phyloP scores from a whole-genome alignment of 208 protist species.

The Acanthamoeba lenticulata region DNA sequence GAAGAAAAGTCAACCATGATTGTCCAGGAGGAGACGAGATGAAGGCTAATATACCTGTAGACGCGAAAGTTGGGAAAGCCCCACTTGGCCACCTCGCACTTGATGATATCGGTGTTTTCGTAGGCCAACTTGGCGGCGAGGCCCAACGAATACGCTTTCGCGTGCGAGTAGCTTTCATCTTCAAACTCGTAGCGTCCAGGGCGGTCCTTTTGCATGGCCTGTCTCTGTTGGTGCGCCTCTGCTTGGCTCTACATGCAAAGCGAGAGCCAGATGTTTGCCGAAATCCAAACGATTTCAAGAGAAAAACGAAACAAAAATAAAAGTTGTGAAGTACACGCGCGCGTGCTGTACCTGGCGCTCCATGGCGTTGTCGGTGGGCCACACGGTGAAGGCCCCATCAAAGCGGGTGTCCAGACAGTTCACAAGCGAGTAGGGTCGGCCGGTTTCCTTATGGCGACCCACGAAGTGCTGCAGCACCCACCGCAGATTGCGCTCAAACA shows the following conservation, averaged over 20 bases:
- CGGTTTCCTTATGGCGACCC: not conserved
- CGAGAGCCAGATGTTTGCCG: not conserved
- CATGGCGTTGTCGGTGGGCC: not conserved
- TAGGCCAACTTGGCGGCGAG: slow-evolving; percentile 50
- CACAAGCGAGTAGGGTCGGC: slow-evolving; percentile 25
- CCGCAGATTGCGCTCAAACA: slow-evolving; percentile 22
- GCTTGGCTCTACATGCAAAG: not conserved
- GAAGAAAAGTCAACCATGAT: not conserved
- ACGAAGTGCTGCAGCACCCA: slow-evolving; percentile 32
- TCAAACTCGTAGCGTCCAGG: slow-evolving; percentile 18
- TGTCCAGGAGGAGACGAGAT: not conserved
- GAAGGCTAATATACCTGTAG: not conserved
- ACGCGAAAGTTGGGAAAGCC: not conserved
- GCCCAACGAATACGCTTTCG: slow-evolving; percentile 15
- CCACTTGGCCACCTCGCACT: slow-evolving; percentile 34
- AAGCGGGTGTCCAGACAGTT: slow-evolving; percentile 36
- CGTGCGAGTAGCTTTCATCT: not conserved
- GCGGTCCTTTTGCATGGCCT: not conserved
- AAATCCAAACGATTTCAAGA: too few species aligned
- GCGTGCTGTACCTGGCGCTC: not conserved
- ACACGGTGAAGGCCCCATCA: not conserved
- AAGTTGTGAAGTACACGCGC: not conserved
- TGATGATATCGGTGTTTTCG: slow-evolving; percentile 30
- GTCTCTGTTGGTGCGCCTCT: not conserved
- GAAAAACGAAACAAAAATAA: too few species aligned